Conservation (phyloP, 2,329 filamentous ascomycete species). For the Botrytis hyacinthi region DNA sequence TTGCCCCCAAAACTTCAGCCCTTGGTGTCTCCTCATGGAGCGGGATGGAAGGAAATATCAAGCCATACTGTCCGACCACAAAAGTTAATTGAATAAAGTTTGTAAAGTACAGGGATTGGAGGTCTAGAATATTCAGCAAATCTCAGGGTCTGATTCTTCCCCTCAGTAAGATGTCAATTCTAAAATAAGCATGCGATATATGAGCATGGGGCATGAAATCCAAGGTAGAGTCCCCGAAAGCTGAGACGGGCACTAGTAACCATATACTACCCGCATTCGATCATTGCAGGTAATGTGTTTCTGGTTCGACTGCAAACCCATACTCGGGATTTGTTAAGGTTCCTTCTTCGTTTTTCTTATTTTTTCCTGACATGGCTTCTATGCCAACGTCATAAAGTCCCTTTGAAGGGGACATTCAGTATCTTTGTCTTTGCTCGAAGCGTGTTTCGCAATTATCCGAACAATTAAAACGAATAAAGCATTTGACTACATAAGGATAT, state of each 20-base stretch:
- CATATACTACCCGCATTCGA: not conserved
- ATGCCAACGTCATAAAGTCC: no score
- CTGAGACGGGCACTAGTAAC: no score
- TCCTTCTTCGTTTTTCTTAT: no score
- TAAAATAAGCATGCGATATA: not conserved
- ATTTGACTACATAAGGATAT: not conserved
- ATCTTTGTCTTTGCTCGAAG: not conserved
- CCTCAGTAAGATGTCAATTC: not conserved
- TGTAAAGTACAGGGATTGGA: not conserved
- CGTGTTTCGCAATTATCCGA: not conserved
- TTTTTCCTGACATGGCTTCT: no score
- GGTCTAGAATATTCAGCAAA: not conserved
- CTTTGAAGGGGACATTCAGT: not conserved
- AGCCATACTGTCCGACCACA: not conserved
- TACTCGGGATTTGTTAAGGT: no score
- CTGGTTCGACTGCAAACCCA: not conserved
- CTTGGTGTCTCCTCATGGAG: not conserved
- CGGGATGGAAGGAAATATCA: not conserved
- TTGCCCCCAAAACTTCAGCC: not conserved
- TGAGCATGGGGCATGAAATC: not conserved
- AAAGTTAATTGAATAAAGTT: not conserved
- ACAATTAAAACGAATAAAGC: not conserved
- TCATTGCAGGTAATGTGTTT: not conserved
- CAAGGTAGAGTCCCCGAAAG: not conserved
- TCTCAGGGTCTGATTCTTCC: not conserved